Evolutionary conservation across 1,284 basidiomycete genomes (phyloP), one percentile per base, ranked within the genome.

Genomic region (Caloboletus firmus): DNA sequence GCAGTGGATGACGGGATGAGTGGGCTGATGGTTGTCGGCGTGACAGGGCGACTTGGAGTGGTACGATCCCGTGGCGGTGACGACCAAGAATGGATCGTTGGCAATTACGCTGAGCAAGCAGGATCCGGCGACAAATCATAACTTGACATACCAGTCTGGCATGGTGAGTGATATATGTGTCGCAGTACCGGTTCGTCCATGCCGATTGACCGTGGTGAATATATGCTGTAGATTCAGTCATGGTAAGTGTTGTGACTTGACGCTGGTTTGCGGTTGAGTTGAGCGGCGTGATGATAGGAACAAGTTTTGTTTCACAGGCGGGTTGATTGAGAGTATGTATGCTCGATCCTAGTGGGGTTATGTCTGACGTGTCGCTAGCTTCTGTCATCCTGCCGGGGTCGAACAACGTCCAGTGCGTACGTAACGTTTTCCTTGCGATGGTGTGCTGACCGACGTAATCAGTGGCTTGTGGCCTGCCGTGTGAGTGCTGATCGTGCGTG

Each of bases 271-370:
- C n/a, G n/a, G n/a, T n/a, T n/a, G 60, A 11, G 66, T 79, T 31
- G 76, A 78, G 5, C 59, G 78, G 1, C 78, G 79, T 76, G 39
- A 41, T 12, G 61, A 37, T 66, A 60, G 77, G 77, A 65, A 73
- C 73, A 89, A 93, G 70, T 86, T 93, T 65, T 94, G 91, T 70
- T 95, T 94, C 69, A 91, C 86, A 0, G 88, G 88, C 5, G 87
- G 87, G 20, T 72, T 87, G 54, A 74, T 89, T 43, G 81, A 85
- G 67, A 79, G 81, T 90, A 26, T 70, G 79, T 50, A 61, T 45
- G 2, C 76, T 76, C 1, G 76, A 76, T 36, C 61, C 36, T 59
- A 18, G 7, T 35, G 1, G 30, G 39, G 3, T 41, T 20, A 6
- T 31, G 3, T 44, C 55, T 59, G 35, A 59, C 39, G 35, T 36